phyloP scores from a whole-genome alignment of 768 basidiomycete species.

The Leccinum incarnatum region DNA sequence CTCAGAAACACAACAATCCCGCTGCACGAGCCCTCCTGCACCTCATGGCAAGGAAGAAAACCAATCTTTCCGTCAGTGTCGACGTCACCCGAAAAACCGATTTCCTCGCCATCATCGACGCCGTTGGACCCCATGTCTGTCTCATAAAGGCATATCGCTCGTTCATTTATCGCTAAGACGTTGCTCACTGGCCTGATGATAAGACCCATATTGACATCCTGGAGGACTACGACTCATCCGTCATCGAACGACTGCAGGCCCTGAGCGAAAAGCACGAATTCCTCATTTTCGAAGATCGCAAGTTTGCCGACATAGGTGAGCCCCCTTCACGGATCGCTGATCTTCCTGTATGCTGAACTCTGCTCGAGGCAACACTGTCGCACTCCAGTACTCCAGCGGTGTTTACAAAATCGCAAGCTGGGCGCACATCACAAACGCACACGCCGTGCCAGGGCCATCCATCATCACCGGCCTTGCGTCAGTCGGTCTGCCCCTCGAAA shows the following conservation, averaged over 20 bases:
- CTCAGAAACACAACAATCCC: conserved; percentile 58
- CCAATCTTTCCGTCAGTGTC: conserved; percentile 94
- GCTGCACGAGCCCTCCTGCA: conserved; percentile 76
- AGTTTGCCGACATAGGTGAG: conserved; percentile 97
- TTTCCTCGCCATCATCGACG: conserved; percentile 82
- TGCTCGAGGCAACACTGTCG: conserved; percentile 88
- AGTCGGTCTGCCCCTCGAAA: conserved; percentile 75
- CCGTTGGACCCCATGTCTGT: conserved; percentile 87
- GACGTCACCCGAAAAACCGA: conserved; percentile 82
- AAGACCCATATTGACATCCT: conserved; percentile 98
- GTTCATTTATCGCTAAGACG: conserved; percentile 4
- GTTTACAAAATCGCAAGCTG: conserved; percentile 92
- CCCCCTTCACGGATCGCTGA: not conserved
- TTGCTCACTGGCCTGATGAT: conserved; percentile 27
- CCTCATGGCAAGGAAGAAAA: conserved; percentile 81
- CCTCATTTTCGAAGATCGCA: conserved; percentile 96
- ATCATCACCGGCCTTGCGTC: conserved; percentile 87
- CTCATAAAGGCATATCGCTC: conserved; percentile 76
- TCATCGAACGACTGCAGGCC: conserved; percentile 66
- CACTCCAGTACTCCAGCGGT: conserved; percentile 90
- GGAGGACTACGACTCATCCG: conserved; percentile 77
- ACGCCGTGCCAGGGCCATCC: conserved; percentile 93
- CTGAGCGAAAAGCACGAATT: conserved; percentile 86
- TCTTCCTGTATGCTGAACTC: not conserved
- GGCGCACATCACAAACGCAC: conserved; percentile 97